Base-by-base conservation (phyloP, 371 early-diverging fungal genomes). In the Hamiltosporidium magnivora region DNA sequence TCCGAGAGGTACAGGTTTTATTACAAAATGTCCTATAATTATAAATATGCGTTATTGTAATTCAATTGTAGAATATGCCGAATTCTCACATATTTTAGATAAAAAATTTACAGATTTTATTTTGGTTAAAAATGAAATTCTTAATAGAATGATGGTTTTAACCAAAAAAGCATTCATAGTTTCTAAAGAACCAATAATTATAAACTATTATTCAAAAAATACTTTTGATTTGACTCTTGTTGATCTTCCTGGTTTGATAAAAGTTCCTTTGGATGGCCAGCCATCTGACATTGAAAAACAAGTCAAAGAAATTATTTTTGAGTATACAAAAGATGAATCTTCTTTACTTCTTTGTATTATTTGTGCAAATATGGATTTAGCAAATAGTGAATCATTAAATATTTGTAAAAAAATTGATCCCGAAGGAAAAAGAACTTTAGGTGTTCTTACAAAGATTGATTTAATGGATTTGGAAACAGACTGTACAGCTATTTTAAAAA, bases 401-500 rank as follows among this genome's bases (percentile, higher is more conserved):
- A 90, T 94, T 11, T 95, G 94, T 3, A 87, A 90, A 39, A 87
- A 88, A 74, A 89, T 86, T 54, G 99, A 98, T 79, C 95, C 96
- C 0, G 79, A 87, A 39, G 93, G 94, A 38, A 64, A 86, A 54
- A 84, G 97, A 25, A 98, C 99, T 0, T 88, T 98, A 66, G 97
- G 97, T 66, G 95, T 98, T 0, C 84, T 98, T 40, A 96, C 99
- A 39, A 98, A 98, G 77, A 89, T 98, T 85, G 99, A 98, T 75
- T 84, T 93, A 44, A 90, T 96, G 0, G 88, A 91, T 56, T 89
- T 92, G 36, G 85, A 86, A 40, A 88, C 87, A 2, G 82, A 85
- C 4, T 61, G 73, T 44, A 1, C 73, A 14, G 41, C 60, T 25
- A 65, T 79, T 11, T 84, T 95, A 46, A 84, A 85, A 8, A 93